These are phyloP conservation scores for Auriscalpium orientale DNA, from an alignment of 768 basidiomycete genomes.

Conservation along the genomic window DNA sequence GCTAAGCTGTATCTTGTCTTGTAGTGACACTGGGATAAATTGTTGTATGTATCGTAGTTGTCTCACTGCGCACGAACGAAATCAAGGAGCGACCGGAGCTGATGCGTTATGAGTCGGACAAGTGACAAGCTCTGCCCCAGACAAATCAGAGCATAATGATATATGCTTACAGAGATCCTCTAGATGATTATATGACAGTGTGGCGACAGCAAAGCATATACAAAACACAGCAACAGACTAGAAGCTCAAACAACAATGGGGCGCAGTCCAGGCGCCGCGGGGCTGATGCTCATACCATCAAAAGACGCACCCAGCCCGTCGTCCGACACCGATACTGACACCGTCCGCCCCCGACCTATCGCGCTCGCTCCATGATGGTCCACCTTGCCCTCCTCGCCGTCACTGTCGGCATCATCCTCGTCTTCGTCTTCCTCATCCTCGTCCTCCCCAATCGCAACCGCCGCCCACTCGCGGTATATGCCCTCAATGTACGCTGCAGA, in stretches of 20 bases:
- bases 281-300: conserved; percentile 82
- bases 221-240: neutral
- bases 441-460: conserved; percentile 63
- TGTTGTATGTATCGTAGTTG: no score
- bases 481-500: conserved; percentile 71
- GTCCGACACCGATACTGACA: conserved; percentile 1
- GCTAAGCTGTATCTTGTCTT: neutral
- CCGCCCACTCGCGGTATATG: conserved; percentile 86
- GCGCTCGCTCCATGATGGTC: no score
- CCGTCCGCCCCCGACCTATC: neutral
- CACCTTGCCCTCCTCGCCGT: conserved; percentile 23
- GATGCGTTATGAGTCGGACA: no score
- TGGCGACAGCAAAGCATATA: neutral
- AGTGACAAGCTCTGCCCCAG: no score
- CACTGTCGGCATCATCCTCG: conserved; percentile 44
- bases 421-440: conserved; percentile 66
- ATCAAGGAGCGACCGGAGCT: no score
- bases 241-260: neutral
- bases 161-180: no score
- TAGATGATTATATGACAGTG: no score
- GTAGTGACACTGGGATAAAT: no score
- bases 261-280: conserved; percentile 21
- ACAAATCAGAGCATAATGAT: no score
- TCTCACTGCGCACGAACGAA: no score
- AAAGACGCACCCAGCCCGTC: conserved; percentile 59